A percentile compares a stretch with the other conserved stretches of the same genome.
These are phyloP conservation scores for Vitis hybrid DNA, from an alignment of 177 flowering plant species.

Conservation along the genomic window DNA sequence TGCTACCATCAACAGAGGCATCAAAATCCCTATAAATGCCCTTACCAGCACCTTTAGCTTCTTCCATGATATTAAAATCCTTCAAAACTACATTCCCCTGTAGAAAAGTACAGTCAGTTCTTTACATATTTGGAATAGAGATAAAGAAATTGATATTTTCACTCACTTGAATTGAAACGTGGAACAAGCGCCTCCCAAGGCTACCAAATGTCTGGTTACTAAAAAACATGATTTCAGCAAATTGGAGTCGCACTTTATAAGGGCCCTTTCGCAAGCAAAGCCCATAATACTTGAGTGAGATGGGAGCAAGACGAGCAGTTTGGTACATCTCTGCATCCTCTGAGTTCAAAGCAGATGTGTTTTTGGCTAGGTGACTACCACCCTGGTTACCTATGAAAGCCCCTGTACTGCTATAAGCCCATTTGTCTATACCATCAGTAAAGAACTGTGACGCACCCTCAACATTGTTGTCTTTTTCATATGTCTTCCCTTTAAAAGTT, in stretches of 20 bases:
- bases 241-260: conserved; percentile 78
- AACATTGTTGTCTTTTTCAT: conserved; percentile 48
- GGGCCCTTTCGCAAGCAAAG: conserved; percentile 69
- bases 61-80: conserved; percentile 64
- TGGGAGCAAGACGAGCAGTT: conserved; percentile 76
- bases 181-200: conserved; percentile 79
- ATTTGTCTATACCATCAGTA: conserved; percentile 22
- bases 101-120: no score
- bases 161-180: conserved; percentile 79
- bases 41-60: conserved; percentile 69
- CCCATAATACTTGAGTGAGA: conserved; percentile 83
- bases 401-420: conserved; percentile 86
- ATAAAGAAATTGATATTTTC: background rate
- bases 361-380: conserved; percentile 24
- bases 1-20: conserved; percentile 41
- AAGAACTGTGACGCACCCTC: conserved; percentile 47
- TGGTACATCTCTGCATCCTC: conserved; percentile 31
- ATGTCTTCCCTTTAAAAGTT: conserved; percentile 34
- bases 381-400: conserved; percentile 26
- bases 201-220: conserved; percentile 48
- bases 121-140: no score
- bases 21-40: conserved; percentile 29
- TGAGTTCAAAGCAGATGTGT: conserved; percentile 22
- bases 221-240: conserved; percentile 74
- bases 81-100: conserved; percentile 58